Base-by-base conservation (phyloP, 208 protist genomes). In the Acanthamoeba sp. region DNA sequence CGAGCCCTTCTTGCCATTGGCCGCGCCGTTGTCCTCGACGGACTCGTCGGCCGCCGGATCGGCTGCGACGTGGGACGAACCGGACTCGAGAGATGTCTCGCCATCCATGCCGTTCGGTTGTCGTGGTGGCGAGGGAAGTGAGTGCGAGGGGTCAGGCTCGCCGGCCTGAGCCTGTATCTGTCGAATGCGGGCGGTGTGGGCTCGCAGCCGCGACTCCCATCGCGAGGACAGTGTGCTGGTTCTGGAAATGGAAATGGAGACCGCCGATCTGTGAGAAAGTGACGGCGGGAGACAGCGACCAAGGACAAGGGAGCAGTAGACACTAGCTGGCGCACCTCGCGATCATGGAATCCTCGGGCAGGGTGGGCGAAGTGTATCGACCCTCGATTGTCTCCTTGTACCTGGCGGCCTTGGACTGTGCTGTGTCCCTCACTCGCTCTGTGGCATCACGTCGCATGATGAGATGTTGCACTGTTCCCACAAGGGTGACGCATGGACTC, bases 301-400 rank as follows among this genome's bases (percentile, higher is more conserved):
- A n/a, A n/a, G n/a, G n/a, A n/a, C n/a, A n/a, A n/a, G n/a, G n/a
- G n/a, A n/a, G n/a, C n/a, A n/a, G n/a, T n/a, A n/a, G n/a, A 71
- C 12, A 38, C 27, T 71, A 27, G 29, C 29, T 71, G 16, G 22
- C 14, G 29, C 3, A 78, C 36, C 36, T 40, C 27, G 69, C 36
- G 29, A 42, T 45, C 24, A 40, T 45, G 69, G 69, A 78, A 22
- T 42, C 69, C 16, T 78, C 69, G 34, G 69, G 36, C 34, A 78
- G 34, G 29, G 18, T 45, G 36, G 69, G 69, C 29, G 69, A 36
- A 34, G 69, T 78, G 29, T 78, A 78, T 10, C 69, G 69, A 14
- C 69, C 69, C 69, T 78, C 69, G 36, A 78, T 78, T 5, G 69
- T 78, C 36, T 78, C 69, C 69, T 78, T 78, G 69, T 78, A 78